Base-by-base conservation (phyloP, 116 monocot species). In the Posidonia oceanica region DNA sequence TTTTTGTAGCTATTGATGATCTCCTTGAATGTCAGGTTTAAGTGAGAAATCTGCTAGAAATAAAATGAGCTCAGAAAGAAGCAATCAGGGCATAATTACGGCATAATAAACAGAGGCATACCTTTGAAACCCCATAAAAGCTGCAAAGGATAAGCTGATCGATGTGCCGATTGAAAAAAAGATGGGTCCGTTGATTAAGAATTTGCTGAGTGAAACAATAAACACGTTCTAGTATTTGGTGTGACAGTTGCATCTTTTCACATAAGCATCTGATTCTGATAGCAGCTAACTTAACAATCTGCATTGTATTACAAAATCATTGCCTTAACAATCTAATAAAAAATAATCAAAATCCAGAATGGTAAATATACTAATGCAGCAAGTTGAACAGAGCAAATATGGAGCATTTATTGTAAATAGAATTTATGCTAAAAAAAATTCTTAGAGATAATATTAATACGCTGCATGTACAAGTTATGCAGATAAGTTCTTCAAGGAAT, bases 111-210 rank as follows among this genome's bases (percentile, higher is more conserved):
- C 58, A 39, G 29, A 6, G 4, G 36, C 42, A 61, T 74, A 87
- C 98, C 84, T 98, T 98, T 40, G 93, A 83, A 72, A 98, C 86
- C 55, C 87, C 98, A 81, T 98, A 98, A 68, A 98, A 82, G 63
- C 93, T 83, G 72, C 98, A 98, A 22, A 98, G 75, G 53, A 98
- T 90, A 18, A 98, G 59, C 85, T 98, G 98, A 69, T 98, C 98
- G 61, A 98, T 83, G 68, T 98, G 98, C 23, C 98, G 82, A 59
- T 88, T 93, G 78, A 93, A 98, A 61, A 93, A 88, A 52, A 98
- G 72, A 40, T 76, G 54, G 16, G 86, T 90, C 44, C 74, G 73
- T 23, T 98, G 83, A 75, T 39, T 82, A 75, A 98, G 83, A 63
- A 93, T 90, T 85, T 90, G 87, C 72, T 90, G 85, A 54, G 93